Base-by-base conservation (phyloP, 2,329 filamentous ascomycete genomes). In the Pseudomassariella vexata region DNA sequence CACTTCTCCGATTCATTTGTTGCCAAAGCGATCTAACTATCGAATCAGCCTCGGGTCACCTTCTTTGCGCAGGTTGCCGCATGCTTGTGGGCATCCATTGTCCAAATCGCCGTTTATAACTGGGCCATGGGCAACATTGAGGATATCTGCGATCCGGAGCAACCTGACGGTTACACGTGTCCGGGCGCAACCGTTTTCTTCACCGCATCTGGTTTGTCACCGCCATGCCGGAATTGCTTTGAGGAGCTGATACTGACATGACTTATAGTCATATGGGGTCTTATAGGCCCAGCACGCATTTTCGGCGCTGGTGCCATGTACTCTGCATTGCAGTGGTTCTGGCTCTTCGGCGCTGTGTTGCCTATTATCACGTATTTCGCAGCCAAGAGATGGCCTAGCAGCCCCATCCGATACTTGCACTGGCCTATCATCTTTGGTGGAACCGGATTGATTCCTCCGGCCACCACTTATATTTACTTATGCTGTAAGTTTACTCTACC, bases 231-330 rank as follows among this genome's bases (percentile, higher is more conserved):
- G n/a, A n/a, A n/a, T n/a, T n/a, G n/a, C n/a, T n/a, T n/a, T n/a
- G n/a, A n/a, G n/a, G n/a, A n/a, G n/a, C n/a, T n/a, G n/a, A n/a
- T n/a, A n/a, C n/a, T n/a, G n/a, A n/a, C n/a, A n/a, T n/a, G n/a
- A n/a, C n/a, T n/a, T 17, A 74, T 70, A 14, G 63, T 78, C 5
- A 68, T 77, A 34, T 78, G 75, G 76, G 76, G 76, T 36, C 62
- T 75, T 12, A 75, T 81, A 34, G 76, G 72, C 1, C 70, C 72
- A 1, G 48, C 56, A n/a, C 64, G 69, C 24, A 66, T 74, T 44
- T 73, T 72, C 47, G 65, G 63, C 24, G 24, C 25, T 0, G 63
- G 63, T 16, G 54, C 62, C n/a, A 54, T 69, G 3, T 77, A 76
- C 47, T 51, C 58, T 0, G 58, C 59, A 27, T 56, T 72, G 20